A percentile compares a stretch with the other conserved stretches of the same genome.
Evolutionary conservation across 768 basidiomycete species (phyloP).

Genomic region (Tylopilus vinaceipallidus): DNA sequence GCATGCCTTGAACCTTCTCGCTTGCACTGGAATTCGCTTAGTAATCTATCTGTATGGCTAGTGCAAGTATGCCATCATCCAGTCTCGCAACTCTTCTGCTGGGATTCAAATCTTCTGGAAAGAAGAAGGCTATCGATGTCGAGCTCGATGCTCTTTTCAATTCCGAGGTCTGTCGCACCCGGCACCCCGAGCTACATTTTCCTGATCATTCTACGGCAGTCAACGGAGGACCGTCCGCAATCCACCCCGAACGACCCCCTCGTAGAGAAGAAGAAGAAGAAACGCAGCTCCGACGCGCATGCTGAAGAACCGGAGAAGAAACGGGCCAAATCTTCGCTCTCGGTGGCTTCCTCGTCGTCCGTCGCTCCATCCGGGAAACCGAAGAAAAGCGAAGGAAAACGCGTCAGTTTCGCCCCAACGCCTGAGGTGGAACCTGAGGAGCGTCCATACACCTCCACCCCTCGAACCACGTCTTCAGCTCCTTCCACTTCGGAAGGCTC

Average conservation of each 20-base stretch:
- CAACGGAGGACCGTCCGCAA: background rate
- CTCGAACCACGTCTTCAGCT: too few species aligned
- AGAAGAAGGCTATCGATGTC: slow-evolving; percentile 45
- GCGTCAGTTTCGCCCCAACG: background rate
- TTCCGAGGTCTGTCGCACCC: slow-evolving; percentile 42
- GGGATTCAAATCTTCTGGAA: slow-evolving; percentile 30
- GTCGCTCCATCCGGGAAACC: slow-evolving; percentile 17
- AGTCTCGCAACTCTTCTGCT: slow-evolving; percentile 57
- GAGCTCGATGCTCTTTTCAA: slow-evolving; percentile 67
- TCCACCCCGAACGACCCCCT: slow-evolving; percentile 3
- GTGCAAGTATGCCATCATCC: too few species aligned
- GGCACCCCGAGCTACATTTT: slow-evolving; percentile 12
- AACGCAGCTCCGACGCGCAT: slow-evolving; percentile 12
- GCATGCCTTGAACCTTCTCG: too few species aligned
- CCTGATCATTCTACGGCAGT: slow-evolving; percentile 11
- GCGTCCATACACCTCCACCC: too few species aligned
- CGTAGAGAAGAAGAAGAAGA: slow-evolving; percentile 10
- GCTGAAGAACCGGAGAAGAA: slow-evolving; percentile 17
- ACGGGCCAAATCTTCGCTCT: slow-evolving; percentile 12
- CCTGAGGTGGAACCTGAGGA: background rate
- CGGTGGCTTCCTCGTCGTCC: slow-evolving; percentile 15
- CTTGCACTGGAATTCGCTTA: too few species aligned
- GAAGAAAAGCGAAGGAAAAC: slow-evolving; percentile 13
- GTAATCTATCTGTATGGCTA: slow-evolving; percentile 9
- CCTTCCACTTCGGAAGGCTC: slow-evolving; percentile 32